A percentile compares a stretch with the other conserved stretches of the same genome.
Conservation (phyloP, 164 flowering plant species). For the Kingdonia uniflora region DNA sequence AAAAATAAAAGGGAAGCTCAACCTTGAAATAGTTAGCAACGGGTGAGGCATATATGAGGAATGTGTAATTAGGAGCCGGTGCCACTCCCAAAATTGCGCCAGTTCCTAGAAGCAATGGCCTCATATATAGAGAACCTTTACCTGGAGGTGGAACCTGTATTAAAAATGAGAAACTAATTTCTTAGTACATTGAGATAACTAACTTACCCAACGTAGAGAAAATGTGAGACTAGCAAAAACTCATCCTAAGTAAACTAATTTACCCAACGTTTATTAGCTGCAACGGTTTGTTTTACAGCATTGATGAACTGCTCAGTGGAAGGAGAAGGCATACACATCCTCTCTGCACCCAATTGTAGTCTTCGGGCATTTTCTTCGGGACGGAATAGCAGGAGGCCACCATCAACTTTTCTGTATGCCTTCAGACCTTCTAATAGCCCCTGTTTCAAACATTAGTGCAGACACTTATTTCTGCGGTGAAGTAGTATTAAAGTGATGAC, state of each 20-base stretch:
- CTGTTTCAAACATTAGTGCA: conserved; percentile 22
- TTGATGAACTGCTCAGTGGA: conserved; percentile 64
- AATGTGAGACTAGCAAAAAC: background rate
- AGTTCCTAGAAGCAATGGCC: conserved; percentile 83
- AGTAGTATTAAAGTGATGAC: background rate
- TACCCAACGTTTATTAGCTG: conserved; percentile 84
- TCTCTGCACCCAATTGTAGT: conserved; percentile 68
- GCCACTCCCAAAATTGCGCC: conserved; percentile 71
- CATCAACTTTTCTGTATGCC: conserved; percentile 61
- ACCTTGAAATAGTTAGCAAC: conserved; percentile 92
- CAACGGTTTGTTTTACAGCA: conserved; percentile 66
- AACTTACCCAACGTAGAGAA: background rate
- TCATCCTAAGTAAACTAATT: background rate
- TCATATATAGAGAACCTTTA: conserved; percentile 72
- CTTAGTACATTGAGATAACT: background rate
- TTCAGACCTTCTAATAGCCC: conserved; percentile 84
- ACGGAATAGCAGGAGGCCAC: conserved; percentile 54
- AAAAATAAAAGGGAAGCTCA: background rate
- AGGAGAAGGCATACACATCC: conserved; percentile 92
- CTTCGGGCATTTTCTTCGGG: conserved; percentile 77
- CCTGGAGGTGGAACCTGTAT: conserved; percentile 83
- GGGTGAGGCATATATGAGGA: conserved; percentile 74
- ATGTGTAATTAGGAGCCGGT: conserved; percentile 81
- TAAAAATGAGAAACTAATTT: background rate
- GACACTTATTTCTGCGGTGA: too few species aligned